Evolutionary conservation across 345 rosid species (phyloP), one percentile per base, ranked within the genome.

Genomic region (Eutrema yunnanense): DNA sequence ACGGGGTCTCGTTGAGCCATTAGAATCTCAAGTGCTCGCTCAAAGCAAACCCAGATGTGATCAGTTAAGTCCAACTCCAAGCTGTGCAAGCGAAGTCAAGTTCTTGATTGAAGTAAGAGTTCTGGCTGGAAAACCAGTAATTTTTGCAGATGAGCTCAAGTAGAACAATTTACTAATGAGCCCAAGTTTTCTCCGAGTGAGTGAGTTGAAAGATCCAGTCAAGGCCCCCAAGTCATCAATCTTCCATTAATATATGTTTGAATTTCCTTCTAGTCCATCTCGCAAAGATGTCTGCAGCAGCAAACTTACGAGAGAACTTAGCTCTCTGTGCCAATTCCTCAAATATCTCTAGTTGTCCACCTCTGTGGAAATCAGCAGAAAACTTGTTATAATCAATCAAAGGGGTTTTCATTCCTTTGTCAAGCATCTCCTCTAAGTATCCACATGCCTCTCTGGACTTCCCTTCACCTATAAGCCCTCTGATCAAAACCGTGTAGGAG

Each of bases 351-450:
- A 90, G 86, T 38, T 81, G 85, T 60, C 96, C 96, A 29, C 84
- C 84, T 73, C 89, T 82, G 8, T 91, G 80, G 67, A 88, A 88
- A 82, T 89, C 96, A 63, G 90, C 88, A 11, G 84, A 87, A 73
- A 92, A 85, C 77, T 81, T 92, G 63, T 84, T 83, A 75, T 92
- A 92, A 83, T 95, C 99, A 13, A 92, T 88, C 66, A 82, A 86
- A 50, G 96, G 96, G 65, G 88, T 84, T 74, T 88, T 90, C 97
- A 95, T 88, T 73, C 94, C 97, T 82, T 88, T 92, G 59, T 79
- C 92, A 32, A 89, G 65, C 99, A 92, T 95, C 81, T 95, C 88
- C 80, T 85, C 94, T 65, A 95, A 66, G 72, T 78, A 84, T 54
- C 81, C 83, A 65, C 93, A 90, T 14, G 96, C 96, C 66, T 92